Evolutionary conservation across 2,329 filamentous ascomycete species (phyloP), one percentile per base, ranked within the genome.

Genomic region (Pseudofabraea citricarpa): DNA sequence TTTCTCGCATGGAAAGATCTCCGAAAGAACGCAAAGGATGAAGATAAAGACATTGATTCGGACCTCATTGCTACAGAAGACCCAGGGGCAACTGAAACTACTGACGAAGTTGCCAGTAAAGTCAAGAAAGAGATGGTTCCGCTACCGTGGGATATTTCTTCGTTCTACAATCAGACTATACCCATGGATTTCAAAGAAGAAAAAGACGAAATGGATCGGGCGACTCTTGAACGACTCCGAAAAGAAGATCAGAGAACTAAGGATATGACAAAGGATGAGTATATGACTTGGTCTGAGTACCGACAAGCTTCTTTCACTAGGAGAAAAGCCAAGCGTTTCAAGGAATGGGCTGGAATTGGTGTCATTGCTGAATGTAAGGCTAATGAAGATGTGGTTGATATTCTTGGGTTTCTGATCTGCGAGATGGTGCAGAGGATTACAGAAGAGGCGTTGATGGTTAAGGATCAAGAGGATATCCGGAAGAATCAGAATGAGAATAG

Each of bases 1-100:
- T 97, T 96, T 58, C 75, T 97, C 3, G 93, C 89, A 0, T 97
- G 91, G 91, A 97, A 97, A 67, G 91, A 96, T 63, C 90, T 97
- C 21, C 87, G 91, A 16, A 37, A 95, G 69, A 94, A 90, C 58
- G 90, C 95, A 56, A 95, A 95, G 63, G 91, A 96, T 65, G 90
- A 96, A 61, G 91, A 97, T 68, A 95, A 95, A 64, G 88, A 86
- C 46, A 86, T 83, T 20, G 88, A 84, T 24, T 90, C 81, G 2
- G 90, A 93, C 51, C 75, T 90, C 96, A 53, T 27, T 8, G 24
- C 8, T 27, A 27, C 13, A 13, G 24, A 27, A 13, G 8, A 8
- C 13, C n/a, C n/a, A n/a, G 24, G 24, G 13, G 24, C 8, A 8
- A 8, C 13, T 8, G 24, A 27, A 8, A 13, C 8, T 8, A 13